phyloP scores from a whole-genome alignment of 192 early-diverging fungal species.

The Funneliformis geosporum region DNA sequence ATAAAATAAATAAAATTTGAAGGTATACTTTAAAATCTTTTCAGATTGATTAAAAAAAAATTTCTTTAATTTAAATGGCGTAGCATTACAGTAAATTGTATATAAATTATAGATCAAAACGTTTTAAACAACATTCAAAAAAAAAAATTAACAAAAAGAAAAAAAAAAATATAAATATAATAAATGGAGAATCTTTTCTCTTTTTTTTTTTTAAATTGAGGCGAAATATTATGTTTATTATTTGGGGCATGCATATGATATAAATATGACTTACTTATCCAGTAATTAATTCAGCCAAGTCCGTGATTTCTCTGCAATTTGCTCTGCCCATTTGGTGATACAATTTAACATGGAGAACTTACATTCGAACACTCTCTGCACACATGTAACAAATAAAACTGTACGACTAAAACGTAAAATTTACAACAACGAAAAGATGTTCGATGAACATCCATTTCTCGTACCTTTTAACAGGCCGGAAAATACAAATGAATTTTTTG shows the following conservation, averaged over 20 bases:
- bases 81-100: too few relatives aligned
- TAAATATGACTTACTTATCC: conserved; percentile 3
- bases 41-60: too few relatives aligned
- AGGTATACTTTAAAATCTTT: too few relatives aligned
- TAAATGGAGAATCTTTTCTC: not conserved
- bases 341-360: not conserved
- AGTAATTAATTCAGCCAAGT: conserved; percentile 18
- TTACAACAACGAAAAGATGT: not conserved
- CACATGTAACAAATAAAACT: conserved; percentile 1
- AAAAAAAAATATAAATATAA: not conserved
- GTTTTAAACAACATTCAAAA: too few relatives aligned
- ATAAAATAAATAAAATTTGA: too few relatives aligned
- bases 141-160: too few relatives aligned
- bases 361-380: not conserved
- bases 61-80: too few relatives aligned
- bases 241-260: conserved; percentile 16
- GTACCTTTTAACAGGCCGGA: not conserved
- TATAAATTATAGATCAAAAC: too few relatives aligned
- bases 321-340: not conserved
- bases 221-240: not conserved
- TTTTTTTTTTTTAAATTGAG: not conserved
- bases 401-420: not conserved
- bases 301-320: conserved; percentile 12
- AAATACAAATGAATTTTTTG: too few relatives aligned
- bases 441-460: not conserved